A percentile compares a stretch with the other conserved stretches of the same genome.
Conservation (phyloP, 768 basidiomycete genomes). For the Amanita brunnescens region DNA sequence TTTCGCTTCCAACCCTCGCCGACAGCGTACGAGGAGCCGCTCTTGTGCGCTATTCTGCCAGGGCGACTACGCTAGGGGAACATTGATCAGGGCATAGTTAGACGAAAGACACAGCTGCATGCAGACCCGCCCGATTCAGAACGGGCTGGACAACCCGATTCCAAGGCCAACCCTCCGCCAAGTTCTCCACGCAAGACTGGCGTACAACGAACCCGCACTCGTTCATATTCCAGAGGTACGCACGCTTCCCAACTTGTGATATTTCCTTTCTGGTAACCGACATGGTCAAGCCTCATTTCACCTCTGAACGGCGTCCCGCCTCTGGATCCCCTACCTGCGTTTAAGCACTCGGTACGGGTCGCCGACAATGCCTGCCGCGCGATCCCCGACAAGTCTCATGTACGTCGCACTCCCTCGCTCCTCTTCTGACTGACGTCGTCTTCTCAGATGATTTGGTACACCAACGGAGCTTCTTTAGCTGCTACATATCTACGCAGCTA, state of each 20-base stretch:
- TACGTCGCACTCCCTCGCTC: conserved; percentile 22
- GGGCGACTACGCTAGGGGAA: conserved; percentile 56
- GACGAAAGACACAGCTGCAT: conserved; percentile 54
- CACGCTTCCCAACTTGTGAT: too few relatives aligned
- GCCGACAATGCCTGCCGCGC: conserved; percentile 67
- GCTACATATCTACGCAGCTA: conserved; percentile 75
- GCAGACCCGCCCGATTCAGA: conserved; percentile 13
- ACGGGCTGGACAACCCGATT: conserved; percentile 21
- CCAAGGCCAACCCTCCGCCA: background rate
- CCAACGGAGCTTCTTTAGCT: conserved; percentile 54
- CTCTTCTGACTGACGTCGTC: conserved; percentile 3
- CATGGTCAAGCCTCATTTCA: conserved; percentile 65
- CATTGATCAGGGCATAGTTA: conserved; percentile 67
- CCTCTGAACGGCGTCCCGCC: conserved; percentile 39
- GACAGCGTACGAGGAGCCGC: conserved; percentile 51
- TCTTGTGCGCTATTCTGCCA: conserved; percentile 63
- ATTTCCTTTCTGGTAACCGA: too few relatives aligned
- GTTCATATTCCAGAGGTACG: conserved; percentile 56
- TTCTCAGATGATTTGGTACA: conserved; percentile 63
- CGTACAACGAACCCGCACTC: conserved; percentile 61
- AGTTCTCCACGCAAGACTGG: conserved; percentile 47
- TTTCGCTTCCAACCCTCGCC: conserved; percentile 25
- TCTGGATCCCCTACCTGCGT: conserved; percentile 50
- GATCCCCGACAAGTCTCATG: conserved; percentile 45
- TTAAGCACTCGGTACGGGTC: conserved; percentile 51